Conservation (phyloP, 805 yeast species). For the Wickerhamomyces hampshirensis region DNA sequence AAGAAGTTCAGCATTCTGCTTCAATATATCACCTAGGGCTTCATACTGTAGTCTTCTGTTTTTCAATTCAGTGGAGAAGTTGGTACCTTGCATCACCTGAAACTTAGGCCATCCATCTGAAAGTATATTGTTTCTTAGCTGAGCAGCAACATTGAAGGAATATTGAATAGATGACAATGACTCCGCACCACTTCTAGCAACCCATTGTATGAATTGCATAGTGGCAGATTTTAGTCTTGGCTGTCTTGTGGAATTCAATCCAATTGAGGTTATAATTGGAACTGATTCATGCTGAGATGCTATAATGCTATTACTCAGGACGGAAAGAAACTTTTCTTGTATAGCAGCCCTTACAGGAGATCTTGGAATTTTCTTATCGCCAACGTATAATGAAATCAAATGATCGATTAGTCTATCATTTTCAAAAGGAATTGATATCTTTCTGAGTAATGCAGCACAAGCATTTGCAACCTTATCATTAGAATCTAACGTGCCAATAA, state of each 20-base stretch:
- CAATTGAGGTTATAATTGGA: slow-evolving; percentile 49
- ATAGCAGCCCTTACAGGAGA: slow-evolving; percentile 52
- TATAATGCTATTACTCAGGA: slow-evolving; percentile 45
- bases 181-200: slow-evolving; percentile 31
- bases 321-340: slow-evolving; percentile 49
- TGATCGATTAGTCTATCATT: slow-evolving; percentile 36
- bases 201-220: slow-evolving; percentile 62
- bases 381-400: slow-evolving; percentile 47
- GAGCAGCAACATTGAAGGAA: slow-evolving; percentile 42
- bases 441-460: slow-evolving; percentile 48
- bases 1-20: slow-evolving; percentile 37
- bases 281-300: slow-evolving; percentile 43
- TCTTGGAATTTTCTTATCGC: slow-evolving; percentile 33
- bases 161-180: slow-evolving; percentile 22
- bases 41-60: slow-evolving; percentile 71
- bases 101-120: slow-evolving; percentile 59
- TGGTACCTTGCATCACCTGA: slow-evolving; percentile 33
- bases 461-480: slow-evolving; percentile 49
- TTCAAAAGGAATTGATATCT: slow-evolving; percentile 49
- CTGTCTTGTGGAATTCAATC: slow-evolving; percentile 49
- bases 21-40: slow-evolving; percentile 64
- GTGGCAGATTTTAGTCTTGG: slow-evolving; percentile 50
- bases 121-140: slow-evolving; percentile 47
- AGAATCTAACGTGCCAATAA: slow-evolving; percentile 62
- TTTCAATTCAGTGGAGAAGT: slow-evolving; percentile 29